phyloP scores from a whole-genome alignment of 2,329 filamentous ascomycete genomes.

The Lasiodiplodia hormozganensis region DNA sequence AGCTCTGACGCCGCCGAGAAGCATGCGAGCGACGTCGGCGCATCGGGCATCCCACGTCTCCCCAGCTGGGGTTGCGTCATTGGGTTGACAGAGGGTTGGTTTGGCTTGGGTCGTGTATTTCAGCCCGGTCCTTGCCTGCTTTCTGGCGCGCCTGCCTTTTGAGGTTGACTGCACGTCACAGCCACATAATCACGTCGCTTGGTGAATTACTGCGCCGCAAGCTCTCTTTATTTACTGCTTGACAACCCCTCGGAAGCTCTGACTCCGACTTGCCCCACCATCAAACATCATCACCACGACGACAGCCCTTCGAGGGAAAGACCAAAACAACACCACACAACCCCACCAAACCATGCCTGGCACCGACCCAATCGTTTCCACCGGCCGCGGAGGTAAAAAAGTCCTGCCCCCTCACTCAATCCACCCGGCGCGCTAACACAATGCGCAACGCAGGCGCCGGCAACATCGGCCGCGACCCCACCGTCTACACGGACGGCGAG shows the following conservation, averaged over 20 bases:
- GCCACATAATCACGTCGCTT: constrained; percentile 13
- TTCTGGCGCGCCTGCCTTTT: not conserved
- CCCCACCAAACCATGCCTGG: constrained; percentile 10
- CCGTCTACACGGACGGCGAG: constrained; percentile 44
- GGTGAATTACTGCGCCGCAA: constrained; percentile 1
- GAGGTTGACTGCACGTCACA: constrained; percentile 10
- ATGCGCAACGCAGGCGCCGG: constrained; percentile 52
- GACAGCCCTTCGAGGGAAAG: not conserved
- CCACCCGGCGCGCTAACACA: not conserved
- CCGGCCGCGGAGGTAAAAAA: constrained; percentile 58
- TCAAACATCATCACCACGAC: not conserved
- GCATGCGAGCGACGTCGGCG: not conserved
- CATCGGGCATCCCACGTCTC: constrained; percentile 5
- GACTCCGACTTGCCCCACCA: not conserved
- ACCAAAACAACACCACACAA: not conserved
- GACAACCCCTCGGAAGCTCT: not conserved
- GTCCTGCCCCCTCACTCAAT: not conserved
- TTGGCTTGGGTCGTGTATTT: not conserved
- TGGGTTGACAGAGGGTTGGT: not conserved
- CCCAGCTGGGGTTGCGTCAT: constrained; percentile 16
- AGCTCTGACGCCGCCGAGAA: not conserved
- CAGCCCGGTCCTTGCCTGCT: not conserved
- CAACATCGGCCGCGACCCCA: constrained; percentile 58
- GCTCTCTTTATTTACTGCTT: constrained; percentile 1
- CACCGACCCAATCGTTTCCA: constrained; percentile 51